Evolutionary conservation across 176 grass and related monocot species (phyloP), one percentile per base, ranked within the genome.

Genomic region (Phoenix roebelenii): DNA sequence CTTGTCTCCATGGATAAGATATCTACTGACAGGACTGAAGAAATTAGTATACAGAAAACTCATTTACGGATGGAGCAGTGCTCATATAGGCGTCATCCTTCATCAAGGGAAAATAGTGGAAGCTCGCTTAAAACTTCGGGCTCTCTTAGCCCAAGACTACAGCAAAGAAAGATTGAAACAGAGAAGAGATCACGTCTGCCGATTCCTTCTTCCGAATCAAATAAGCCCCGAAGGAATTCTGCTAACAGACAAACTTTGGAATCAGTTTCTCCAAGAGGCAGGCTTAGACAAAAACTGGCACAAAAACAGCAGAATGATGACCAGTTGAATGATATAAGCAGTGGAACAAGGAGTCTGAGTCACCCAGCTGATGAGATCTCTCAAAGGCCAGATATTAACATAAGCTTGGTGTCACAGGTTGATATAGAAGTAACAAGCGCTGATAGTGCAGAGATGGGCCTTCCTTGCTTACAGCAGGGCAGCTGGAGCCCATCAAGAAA

Each of bases 121-220:
- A 72, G 49, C 61, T 68, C 50, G 50, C 52, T 59, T 65, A 85
- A 85, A 54, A 63, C 83, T 79, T 80, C 78, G 71, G 81, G 66
- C 52, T 93, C 85, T 6, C 73, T 85, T 25, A 86, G 85, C 55
- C 85, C 94, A 72, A 93, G 82, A 65, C 80, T 89, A 80, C 78
- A 75, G 61, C 80, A 80, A 39, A 92, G 72, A 80, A 91, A 80
- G 22, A 69, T 73, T 9, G 71, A 85, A 63, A 35, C 52, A 23
- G 80, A 82, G 58, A 76, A 60, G 60, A 85, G 75, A 66, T 67
- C 85, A 69, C 81, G 77, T 71, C 67, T 78, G 2, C 82, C 79
- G 49, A 48, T 88, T 68, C 73, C 84, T 55, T 73, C 61, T 71
- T 25, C 71, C 12, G 76, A 89, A 6, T 74, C 74, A 63, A 85